These are phyloP conservation scores for Vitis amurensis DNA, from an alignment of 164 flowering plant genomes.

Conservation along the genomic window DNA sequence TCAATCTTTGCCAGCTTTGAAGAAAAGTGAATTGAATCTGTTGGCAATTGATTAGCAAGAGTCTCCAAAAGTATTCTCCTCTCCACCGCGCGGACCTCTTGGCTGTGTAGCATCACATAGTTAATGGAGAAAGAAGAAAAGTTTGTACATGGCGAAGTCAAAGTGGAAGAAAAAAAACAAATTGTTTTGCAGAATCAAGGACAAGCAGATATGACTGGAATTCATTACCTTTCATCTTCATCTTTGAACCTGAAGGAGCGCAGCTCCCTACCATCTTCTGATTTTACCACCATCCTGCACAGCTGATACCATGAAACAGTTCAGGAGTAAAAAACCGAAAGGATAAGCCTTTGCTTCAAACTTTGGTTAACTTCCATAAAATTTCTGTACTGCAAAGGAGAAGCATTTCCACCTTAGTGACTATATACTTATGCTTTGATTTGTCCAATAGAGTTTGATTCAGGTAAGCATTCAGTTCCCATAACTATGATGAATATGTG, in stretches of 20 bases:
- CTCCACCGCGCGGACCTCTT: slow-evolving; percentile 95
- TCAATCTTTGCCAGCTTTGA: slow-evolving; percentile 63
- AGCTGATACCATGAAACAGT: slow-evolving; percentile 53
- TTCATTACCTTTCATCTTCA: slow-evolving; percentile 63
- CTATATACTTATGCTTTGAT: too few species aligned
- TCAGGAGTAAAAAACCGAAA: slow-evolving; percentile 17
- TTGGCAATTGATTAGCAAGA: slow-evolving; percentile 71
- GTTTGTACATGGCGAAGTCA: neutral
- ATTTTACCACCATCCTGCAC: slow-evolving; percentile 82
- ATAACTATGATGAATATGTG: too few species aligned
- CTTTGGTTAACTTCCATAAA: too few species aligned
- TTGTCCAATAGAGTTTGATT: too few species aligned
- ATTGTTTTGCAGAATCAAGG: neutral
- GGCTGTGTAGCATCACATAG: slow-evolving; percentile 39
- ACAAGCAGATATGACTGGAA: neutral
- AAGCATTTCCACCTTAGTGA: too few species aligned
- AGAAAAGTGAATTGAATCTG: slow-evolving; percentile 54
- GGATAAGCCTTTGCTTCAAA: neutral
- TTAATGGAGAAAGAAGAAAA: slow-evolving; percentile 1
- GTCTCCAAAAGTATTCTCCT: slow-evolving; percentile 76
- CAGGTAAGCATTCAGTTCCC: too few species aligned
- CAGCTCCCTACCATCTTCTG: slow-evolving; percentile 76
- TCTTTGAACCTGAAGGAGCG: slow-evolving; percentile 87
- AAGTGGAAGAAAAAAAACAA: neutral
- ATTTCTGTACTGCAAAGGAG: too few species aligned